Conservation (phyloP, 257 asterid species). For the Rauvolfia tetraphylla region DNA sequence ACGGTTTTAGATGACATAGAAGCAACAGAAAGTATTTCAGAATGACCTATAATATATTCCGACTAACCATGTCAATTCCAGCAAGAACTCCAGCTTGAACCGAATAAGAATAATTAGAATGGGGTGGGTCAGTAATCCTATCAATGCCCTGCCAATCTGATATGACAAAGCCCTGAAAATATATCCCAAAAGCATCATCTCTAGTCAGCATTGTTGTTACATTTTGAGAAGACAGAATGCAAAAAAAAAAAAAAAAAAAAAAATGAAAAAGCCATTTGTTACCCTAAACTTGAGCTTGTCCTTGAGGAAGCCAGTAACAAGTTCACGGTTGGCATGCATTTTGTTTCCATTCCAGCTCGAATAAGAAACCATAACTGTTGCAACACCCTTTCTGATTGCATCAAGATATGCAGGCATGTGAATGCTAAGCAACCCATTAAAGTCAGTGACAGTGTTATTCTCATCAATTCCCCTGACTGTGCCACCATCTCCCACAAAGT, state of each 20-base stretch:
- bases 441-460: slow-evolving; percentile 47
- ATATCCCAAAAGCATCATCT: not conserved
- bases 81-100: slow-evolving; percentile 73
- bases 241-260: too few species aligned
- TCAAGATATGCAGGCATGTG: slow-evolving; percentile 74
- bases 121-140: slow-evolving; percentile 74
- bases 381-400: slow-evolving; percentile 59
- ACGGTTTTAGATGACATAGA: not conserved
- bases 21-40: not conserved
- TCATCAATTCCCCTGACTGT: slow-evolving; percentile 54
- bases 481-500: slow-evolving; percentile 84
- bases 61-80: slow-evolving; percentile 84
- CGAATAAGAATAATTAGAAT: slow-evolving; percentile 67
- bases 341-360: slow-evolving; percentile 71
- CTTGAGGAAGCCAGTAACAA: slow-evolving; percentile 62
- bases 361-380: slow-evolving; percentile 68
- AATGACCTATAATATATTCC: slow-evolving; percentile 12
- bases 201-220: not conserved
- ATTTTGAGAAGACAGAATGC: not conserved
- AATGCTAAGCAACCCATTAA: slow-evolving; percentile 40
- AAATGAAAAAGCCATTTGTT: not conserved
- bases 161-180: slow-evolving; percentile 75
- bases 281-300: slow-evolving; percentile 58
- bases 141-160: slow-evolving; percentile 89
- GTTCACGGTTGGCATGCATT: slow-evolving; percentile 64